Evolutionary conservation across 2,329 filamentous ascomycete genomes (phyloP).

Genomic region (Aspergillus fumigatiaffinis): DNA sequence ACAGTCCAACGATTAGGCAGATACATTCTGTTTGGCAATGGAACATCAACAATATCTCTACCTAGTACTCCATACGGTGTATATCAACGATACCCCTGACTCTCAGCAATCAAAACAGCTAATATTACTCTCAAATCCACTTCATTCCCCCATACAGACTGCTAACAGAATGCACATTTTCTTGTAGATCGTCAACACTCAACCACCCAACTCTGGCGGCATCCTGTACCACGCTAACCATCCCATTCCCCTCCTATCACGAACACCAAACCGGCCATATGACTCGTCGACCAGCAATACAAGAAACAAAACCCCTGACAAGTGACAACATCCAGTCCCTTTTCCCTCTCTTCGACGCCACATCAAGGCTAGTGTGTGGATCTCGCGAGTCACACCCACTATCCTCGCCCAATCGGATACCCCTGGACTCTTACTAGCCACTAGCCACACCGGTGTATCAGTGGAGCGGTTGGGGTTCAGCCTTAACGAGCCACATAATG

Average conservation of each 20-base stretch:
- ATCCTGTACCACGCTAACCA: neutral
- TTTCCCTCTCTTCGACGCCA: neutral
- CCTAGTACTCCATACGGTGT: neutral
- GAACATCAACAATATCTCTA: neutral
- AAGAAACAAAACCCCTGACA: neutral
- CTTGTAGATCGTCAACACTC: neutral
- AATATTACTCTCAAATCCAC: neutral
- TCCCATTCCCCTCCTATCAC: neutral
- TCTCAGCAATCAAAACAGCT: neutral
- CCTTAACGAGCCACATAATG: neutral
- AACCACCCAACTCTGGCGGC: neutral
- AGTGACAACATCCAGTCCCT: neutral
- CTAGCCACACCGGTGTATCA: neutral
- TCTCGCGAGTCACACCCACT: neutral
- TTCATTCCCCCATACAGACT: neutral
- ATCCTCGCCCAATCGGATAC: neutral
- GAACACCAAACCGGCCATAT: neutral
- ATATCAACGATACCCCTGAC: neutral
- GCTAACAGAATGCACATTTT: neutral
- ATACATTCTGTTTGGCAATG: conserved; percentile 8
- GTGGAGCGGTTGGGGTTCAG: neutral
- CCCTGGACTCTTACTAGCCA: neutral
- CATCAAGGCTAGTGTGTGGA: neutral
- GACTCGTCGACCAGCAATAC: neutral
- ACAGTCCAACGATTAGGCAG: conserved; percentile 16